phyloP scores from a whole-genome alignment of 768 basidiomycete genomes.

The Suillus subalutaceus region DNA sequence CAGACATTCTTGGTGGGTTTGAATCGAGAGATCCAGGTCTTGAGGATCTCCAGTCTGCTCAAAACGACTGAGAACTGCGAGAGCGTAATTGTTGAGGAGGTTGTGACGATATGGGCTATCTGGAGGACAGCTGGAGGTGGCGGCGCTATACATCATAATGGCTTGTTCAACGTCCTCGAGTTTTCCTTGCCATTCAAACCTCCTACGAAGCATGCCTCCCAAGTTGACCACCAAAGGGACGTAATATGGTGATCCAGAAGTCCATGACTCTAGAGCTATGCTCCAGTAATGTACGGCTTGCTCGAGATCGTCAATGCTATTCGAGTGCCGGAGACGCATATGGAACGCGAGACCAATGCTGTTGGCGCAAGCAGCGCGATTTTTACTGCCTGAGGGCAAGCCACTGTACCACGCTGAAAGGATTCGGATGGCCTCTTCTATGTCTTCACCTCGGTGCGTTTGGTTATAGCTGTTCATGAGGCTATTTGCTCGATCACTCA shows the following conservation, averaged over 20 bases:
- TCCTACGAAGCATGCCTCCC: constrained; percentile 21
- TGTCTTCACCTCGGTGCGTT: constrained; percentile 25
- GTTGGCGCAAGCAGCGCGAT: constrained; percentile 18
- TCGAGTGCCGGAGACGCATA: constrained; percentile 26
- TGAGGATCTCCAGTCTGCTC: constrained; percentile 13
- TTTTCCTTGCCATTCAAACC: constrained; percentile 23
- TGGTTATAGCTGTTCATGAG: constrained; percentile 26
- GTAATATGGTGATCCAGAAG: constrained; percentile 19
- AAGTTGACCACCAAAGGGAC: constrained; percentile 22
- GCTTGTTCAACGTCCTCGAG: constrained; percentile 22
- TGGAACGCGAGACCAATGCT: constrained; percentile 25
- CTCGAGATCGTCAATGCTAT: constrained; percentile 23
- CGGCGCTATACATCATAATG: constrained; percentile 16
- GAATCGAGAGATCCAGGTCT: constrained; percentile 24
- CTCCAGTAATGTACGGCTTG: constrained; percentile 23
- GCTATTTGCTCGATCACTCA: constrained; percentile 7
- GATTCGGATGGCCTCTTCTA: constrained; percentile 28
- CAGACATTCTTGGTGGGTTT: constrained; percentile 19
- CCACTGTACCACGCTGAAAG: constrained; percentile 21
- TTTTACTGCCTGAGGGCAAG: constrained; percentile 22
- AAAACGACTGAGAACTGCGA: constrained; percentile 22
- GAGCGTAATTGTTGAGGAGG: constrained; percentile 26
- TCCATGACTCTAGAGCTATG: constrained; percentile 14
- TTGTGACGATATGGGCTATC: constrained; percentile 19
- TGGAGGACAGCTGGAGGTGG: constrained; percentile 11